Base-by-base conservation (phyloP, 805 yeast genomes). In the Ogataea trehalophila region DNA sequence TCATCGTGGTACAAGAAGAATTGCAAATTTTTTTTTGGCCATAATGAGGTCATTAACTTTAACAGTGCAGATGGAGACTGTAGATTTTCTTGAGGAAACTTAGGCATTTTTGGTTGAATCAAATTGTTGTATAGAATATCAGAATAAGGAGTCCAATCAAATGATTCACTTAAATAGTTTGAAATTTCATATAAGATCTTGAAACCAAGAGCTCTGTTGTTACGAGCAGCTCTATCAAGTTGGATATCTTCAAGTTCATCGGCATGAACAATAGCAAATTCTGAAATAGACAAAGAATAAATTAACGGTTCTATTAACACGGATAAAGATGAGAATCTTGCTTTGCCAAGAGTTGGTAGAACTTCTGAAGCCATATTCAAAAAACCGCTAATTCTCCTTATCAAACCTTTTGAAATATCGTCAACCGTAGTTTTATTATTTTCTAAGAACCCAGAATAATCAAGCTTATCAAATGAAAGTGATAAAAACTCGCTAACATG, bases 41-140 rank as follows among this genome's bases (percentile, higher is more conserved):
- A 69, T 81, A 95, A 77, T 8, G 76, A 68, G 6, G 79, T 65
- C 57, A 92, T 76, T 9, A 89, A 61, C 47, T 73, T 78, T 78
- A 91, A 68, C 39, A 92, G 62, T 0, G 95, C 76, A 0, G 97
- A 89, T 0, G 92, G 83, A 57, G 85, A 89, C 60, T 89, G 95
- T 33, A 85, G 70, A 62, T 92, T 94, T 57, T 86, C 96, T 37
- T 69, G 75, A 3, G 84, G 84, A 64, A 92, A 92, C 13, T 74
- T 70, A 1, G 51, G 70, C 55, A 94, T 70, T 58, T 95, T 77
- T 7, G 95, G 90, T 18, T 63, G 57, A 14, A 92, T 69, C 20
- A 89, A 70, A 22, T 69, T 60, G 3, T 65, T 61, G 58, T 77
- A 85, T 13, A 94, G 76, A 2, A 65, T 55, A 14, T 69, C 68